Conservation (phyloP, 495 filamentous ascomycete species). For the Rusavskia elegans region DNA sequence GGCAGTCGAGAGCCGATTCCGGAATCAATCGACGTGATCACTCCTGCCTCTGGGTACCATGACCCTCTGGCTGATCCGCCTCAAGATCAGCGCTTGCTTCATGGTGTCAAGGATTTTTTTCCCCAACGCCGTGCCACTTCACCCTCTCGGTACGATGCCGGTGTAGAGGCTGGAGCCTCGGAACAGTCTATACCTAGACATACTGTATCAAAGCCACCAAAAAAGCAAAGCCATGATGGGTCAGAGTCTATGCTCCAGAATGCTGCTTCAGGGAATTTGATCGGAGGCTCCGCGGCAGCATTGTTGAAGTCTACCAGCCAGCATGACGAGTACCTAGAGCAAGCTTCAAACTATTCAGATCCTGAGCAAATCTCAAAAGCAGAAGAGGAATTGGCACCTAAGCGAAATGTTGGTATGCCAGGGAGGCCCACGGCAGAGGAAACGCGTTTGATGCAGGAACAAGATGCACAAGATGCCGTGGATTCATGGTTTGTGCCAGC, state of each 20-base stretch:
- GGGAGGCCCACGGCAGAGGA: constrained; percentile 10
- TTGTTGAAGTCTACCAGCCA: constrained; percentile 1
- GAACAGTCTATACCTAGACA: background rate
- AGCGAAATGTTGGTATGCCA: background rate
- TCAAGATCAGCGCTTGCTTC: background rate
- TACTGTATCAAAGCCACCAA: background rate
- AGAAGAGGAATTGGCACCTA: background rate
- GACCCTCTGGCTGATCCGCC: background rate
- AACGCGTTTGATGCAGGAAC: constrained; percentile 1
- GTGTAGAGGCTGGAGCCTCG: background rate
- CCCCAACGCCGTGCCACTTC: background rate
- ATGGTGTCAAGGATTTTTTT: background rate
- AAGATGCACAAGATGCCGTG: constrained; percentile 5
- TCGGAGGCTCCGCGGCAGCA: constrained; percentile 3
- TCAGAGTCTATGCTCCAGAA: background rate
- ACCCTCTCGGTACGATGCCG: background rate
- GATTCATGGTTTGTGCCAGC: background rate
- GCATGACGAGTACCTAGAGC: background rate
- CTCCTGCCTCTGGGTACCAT: background rate
- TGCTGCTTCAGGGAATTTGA: background rate
- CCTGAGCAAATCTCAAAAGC: background rate
- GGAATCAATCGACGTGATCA: background rate
- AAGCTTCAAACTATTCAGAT: background rate
- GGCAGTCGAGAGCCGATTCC: background rate
- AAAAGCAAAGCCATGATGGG: background rate